Conservation (phyloP, 1,139 yeast genomes). For the Hanseniaspora sp. region DNA sequence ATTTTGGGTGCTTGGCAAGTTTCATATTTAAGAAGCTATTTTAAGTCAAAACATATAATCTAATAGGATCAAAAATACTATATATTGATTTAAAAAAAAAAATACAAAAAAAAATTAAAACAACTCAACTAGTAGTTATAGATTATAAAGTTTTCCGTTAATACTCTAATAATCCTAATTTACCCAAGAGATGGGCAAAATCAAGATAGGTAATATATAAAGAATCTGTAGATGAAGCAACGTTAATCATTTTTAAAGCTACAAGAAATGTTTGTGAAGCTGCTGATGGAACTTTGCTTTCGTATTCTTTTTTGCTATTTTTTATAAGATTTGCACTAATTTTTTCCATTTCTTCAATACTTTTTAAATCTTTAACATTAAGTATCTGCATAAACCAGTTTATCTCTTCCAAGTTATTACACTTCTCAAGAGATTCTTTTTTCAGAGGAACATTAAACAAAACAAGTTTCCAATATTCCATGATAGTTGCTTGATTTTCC, state of each 20-base stretch:
- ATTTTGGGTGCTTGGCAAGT: conserved; percentile 88
- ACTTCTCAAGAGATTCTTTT: conserved; percentile 21
- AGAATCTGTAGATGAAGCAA: conserved; percentile 4
- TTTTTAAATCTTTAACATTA: conserved; percentile 25
- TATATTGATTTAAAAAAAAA: background rate
- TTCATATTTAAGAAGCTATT: conserved; percentile 79
- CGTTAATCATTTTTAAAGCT: conserved; percentile 8
- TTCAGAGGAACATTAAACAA: conserved; percentile 24
- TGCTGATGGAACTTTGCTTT: background rate
- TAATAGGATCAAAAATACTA: conserved; percentile 28
- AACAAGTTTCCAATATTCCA: conserved; percentile 34
- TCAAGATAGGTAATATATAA: conserved; percentile 13
- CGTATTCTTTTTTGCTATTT: background rate
- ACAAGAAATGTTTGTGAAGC: background rate
- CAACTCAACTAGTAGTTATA: too few relatives aligned
- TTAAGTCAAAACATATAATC: conserved; percentile 87
- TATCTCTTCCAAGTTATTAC: conserved; percentile 22
- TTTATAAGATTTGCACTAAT: background rate
- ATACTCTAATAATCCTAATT: conserved; percentile 10
- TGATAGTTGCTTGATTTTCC: conserved; percentile 30
- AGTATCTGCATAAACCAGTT: conserved; percentile 28
- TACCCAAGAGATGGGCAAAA: conserved; percentile 14
- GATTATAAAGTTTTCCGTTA: background rate
- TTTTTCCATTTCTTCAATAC: conserved; percentile 6
- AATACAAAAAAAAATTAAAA: background rate